phyloP scores from a whole-genome alignment of 108 stramenopile species.

The Seminavis robusta region DNA sequence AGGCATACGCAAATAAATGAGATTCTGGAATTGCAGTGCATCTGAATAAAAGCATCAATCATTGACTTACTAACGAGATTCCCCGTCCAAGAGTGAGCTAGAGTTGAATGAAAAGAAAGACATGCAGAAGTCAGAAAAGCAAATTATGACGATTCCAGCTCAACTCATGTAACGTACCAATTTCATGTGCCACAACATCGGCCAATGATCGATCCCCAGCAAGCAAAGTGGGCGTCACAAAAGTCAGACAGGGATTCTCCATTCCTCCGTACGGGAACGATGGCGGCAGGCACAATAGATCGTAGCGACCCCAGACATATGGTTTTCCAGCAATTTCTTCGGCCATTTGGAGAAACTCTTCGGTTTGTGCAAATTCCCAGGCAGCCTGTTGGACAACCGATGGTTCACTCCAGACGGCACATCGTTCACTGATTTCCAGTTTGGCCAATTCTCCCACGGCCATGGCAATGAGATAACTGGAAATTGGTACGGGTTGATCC shows the following conservation, averaged over 20 bases:
- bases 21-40: no score
- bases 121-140: no score
- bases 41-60: no score
- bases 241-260: constrained; percentile 98
- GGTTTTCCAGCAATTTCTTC: constrained; percentile 68
- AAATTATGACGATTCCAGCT: no score
- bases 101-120: no score
- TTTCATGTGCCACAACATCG: constrained; percentile 95
- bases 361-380: constrained; percentile 93
- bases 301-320: constrained; percentile 94
- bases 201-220: constrained; percentile 94
- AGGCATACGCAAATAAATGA: no score
- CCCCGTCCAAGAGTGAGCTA: constrained; percentile 93
- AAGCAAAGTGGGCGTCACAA: constrained; percentile 96
- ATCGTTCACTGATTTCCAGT: constrained; percentile 73
- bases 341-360: constrained; percentile 85
- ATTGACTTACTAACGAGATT: constrained; percentile 98
- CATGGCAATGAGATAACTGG: constrained; percentile 93
- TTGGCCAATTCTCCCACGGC: constrained; percentile 86
- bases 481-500: constrained; percentile 88
- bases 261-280: constrained; percentile 98
- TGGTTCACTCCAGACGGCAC: constrained; percentile 93
- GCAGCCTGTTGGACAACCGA: constrained; percentile 85
- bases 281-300: constrained; percentile 94
- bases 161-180: no score